phyloP scores from a whole-genome alignment of 2,329 filamentous ascomycete genomes.

The Didymella pinodella region DNA sequence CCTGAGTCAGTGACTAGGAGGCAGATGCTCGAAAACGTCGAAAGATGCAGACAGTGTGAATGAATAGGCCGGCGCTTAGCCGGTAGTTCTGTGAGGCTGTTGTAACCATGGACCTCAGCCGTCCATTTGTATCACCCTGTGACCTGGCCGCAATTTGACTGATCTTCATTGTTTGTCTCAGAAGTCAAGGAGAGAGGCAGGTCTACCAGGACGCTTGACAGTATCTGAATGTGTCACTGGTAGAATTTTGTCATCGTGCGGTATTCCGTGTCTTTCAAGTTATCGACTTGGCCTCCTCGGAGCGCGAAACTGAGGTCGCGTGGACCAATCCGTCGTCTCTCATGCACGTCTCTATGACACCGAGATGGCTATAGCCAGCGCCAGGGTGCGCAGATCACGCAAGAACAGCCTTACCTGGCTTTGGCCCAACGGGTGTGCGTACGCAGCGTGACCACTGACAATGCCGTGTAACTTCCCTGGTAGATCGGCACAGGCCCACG shows the following conservation, averaged over 20 bases:
- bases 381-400: neutral
- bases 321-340: neutral
- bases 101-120: slow-evolving; percentile 22
- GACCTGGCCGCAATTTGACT: slow-evolving; percentile 23
- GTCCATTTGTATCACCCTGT: slow-evolving; percentile 37
- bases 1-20: slow-evolving; percentile 14
- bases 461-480: slow-evolving; percentile 19
- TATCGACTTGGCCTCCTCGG: neutral
- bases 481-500: slow-evolving; percentile 15
- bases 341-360: neutral
- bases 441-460: slow-evolving; percentile 20
- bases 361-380: neutral
- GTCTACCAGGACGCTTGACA: slow-evolving; percentile 8
- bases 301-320: neutral
- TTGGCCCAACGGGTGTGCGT: slow-evolving; percentile 6
- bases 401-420: slow-evolving; percentile 14
- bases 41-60: slow-evolving; percentile 12
- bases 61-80: slow-evolving; percentile 13
- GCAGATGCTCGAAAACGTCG: slow-evolving; percentile 13
- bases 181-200: slow-evolving; percentile 18
- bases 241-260: neutral
- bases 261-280: neutral
- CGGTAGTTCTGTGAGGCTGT: slow-evolving; percentile 15
- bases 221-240: neutral
- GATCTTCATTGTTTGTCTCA: slow-evolving; percentile 29